Base-by-base conservation (phyloP, 495 filamentous ascomycete genomes). In the Talaromyces proteolyticus region DNA sequence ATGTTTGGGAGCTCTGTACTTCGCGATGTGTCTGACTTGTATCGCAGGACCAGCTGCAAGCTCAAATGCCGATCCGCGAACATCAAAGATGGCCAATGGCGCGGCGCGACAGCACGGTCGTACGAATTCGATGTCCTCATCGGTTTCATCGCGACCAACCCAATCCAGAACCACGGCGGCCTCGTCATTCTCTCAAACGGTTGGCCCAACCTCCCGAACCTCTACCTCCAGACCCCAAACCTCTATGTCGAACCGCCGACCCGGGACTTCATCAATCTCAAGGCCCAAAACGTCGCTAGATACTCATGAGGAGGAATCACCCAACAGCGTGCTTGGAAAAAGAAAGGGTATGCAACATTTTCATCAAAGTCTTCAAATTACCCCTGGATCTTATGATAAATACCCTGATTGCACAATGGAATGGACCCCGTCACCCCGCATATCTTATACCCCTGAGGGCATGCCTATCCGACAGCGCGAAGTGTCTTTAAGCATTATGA, bases 311-410 rank as follows among this genome's bases (percentile, higher is more conserved):
- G 73, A 71, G 61, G 72, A 70, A 63, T 52, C 67, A 37, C 53
- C 68, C 55, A 58, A 52, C 34, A 67, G 68, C 53, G 62, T 71
- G 4, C 56, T 74, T 36, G 74, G 76, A 54, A 80, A 84, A 68
- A 66, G 77, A 63, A 87, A 89, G 77, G 88, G 88, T 91, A 90
- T 62, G 81, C 69, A 26, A 51, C 38, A 40, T 49, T 57, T 49
- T 52, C 55, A 51, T 64, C 55, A 57, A 52, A 52, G 47, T 56
- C 45, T 55, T 54, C 48, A 43, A 50, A 23, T 52, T 43, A 29
- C 55, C 57, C 51, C 52, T 54, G 53, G 53, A 47, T 57, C 61
- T 46, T 45, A 47, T 66, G 59, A 60, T 56, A 56, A 42, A 24
- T 47, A 51, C 25, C 22, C 51, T 38, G 45, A 49, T 34, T 44